phyloP scores from a whole-genome alignment of 2,329 filamentous ascomycete genomes.

The Parafenestella ontariensis region DNA sequence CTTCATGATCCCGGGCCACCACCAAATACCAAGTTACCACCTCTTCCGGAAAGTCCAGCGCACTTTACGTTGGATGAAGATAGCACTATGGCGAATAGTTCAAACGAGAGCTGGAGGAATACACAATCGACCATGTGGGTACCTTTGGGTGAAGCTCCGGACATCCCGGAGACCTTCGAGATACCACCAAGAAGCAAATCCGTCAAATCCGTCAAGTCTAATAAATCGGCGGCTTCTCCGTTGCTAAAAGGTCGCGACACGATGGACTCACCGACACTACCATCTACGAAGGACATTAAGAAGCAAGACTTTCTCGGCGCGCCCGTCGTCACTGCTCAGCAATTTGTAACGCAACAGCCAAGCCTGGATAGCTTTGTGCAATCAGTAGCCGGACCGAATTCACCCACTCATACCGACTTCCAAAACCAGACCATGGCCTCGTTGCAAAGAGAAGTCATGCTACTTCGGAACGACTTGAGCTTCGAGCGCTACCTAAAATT shows the following conservation, averaged over 20 bases:
- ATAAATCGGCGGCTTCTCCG: constrained; percentile 53
- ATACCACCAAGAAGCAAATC: constrained; percentile 29
- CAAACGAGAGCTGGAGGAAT: constrained; percentile 59
- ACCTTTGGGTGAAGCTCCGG: constrained; percentile 29
- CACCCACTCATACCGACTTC: constrained; percentile 38
- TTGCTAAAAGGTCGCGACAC: constrained; percentile 52
- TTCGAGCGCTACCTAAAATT: constrained; percentile 86
- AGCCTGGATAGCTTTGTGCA: constrained; percentile 46
- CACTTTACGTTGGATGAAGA: constrained; percentile 45
- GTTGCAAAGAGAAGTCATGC: constrained; percentile 76
- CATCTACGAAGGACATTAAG: constrained; percentile 52
- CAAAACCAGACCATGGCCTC: constrained; percentile 48
- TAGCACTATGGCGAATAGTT: constrained; percentile 38
- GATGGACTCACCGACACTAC: constrained; percentile 69
- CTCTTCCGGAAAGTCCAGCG: constrained; percentile 43
- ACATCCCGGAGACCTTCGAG: constrained; percentile 28
- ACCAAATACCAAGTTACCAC: constrained; percentile 56
- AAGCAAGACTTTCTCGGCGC: constrained; percentile 31
- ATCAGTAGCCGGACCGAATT: constrained; percentile 27
- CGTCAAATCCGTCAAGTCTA: constrained; percentile 54
- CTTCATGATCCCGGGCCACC: constrained; percentile 57
- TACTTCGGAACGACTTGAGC: constrained; percentile 79
- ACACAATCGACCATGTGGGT: constrained; percentile 60
- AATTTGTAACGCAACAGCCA: constrained; percentile 28
- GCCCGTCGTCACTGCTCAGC: constrained; percentile 28